Evolutionary conservation across 768 basidiomycete genomes (phyloP).

Genomic region (Roridomyces roridus): DNA sequence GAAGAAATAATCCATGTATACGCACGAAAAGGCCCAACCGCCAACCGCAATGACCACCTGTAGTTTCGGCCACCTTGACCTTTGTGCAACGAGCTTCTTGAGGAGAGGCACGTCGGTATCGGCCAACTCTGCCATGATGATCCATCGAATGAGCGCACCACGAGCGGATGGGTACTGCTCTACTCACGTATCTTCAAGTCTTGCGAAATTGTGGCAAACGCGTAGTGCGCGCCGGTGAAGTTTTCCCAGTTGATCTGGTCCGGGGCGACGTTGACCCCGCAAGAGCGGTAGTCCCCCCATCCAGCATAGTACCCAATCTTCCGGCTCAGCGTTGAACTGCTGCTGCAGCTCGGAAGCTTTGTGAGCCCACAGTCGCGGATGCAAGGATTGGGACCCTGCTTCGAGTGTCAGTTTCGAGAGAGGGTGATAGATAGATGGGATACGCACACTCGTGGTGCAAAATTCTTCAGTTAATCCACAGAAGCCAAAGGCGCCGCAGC

Average conservation of each 20-base stretch:
- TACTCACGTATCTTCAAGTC: background rate
- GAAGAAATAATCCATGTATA: background rate
- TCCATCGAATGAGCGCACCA: background rate
- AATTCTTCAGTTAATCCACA: conserved; percentile 31
- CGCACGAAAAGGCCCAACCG: conserved; percentile 27
- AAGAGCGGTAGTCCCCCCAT: conserved; percentile 22
- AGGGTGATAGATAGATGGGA: background rate
- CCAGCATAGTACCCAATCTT: conserved; percentile 31
- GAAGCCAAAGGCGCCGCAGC: conserved; percentile 32
- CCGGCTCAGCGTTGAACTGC: conserved; percentile 2
- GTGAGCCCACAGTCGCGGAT: conserved; percentile 16
- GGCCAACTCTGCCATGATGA: conserved; percentile 19
- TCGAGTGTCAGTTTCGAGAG: background rate
- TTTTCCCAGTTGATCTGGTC: conserved; percentile 21
- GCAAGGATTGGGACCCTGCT: conserved; percentile 17
- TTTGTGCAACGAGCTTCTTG: conserved; percentile 15
- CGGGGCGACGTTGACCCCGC: conserved; percentile 11
- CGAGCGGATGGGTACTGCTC: too few relatives aligned
- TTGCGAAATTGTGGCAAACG: conserved; percentile 28
- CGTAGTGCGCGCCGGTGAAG: conserved; percentile 23
- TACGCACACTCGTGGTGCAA: conserved; percentile 24
- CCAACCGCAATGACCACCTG: conserved; percentile 28
- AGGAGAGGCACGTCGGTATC: conserved; percentile 15
- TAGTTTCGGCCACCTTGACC: conserved; percentile 6
- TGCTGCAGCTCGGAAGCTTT: conserved; percentile 18